Evolutionary conservation across 2,329 filamentous ascomycete genomes (phyloP).

Genomic region (Clonostachys byssicola): DNA sequence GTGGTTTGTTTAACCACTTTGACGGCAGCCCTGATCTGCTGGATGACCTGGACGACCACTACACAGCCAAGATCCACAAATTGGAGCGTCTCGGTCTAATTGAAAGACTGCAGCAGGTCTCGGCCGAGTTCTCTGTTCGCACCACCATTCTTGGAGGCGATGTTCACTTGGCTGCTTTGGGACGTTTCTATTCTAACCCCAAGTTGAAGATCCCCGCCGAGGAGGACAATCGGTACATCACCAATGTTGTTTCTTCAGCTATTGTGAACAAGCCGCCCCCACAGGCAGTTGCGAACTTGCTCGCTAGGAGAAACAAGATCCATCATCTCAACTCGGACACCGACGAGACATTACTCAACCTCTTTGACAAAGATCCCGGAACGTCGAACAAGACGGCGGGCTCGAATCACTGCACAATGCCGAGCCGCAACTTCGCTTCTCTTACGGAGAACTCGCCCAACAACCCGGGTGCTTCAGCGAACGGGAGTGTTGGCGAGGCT

Average conservation of each 20-base stretch:
- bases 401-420: conserved; percentile 83
- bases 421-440: conserved; percentile 89
- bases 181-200: conserved; percentile 91
- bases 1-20: conserved; percentile 87
- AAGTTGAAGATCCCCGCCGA: conserved; percentile 72
- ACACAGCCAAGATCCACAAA: conserved; percentile 90
- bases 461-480: conserved; percentile 15
- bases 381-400: conserved; percentile 65
- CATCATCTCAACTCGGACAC: conserved; percentile 68
- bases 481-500: background rate
- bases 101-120: conserved; percentile 76
- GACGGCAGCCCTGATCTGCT: conserved; percentile 90
- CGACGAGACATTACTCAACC: conserved; percentile 88
- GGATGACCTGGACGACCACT: conserved; percentile 93
- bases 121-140: conserved; percentile 81
- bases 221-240: conserved; percentile 89
- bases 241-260: conserved; percentile 87
- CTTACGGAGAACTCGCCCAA: conserved; percentile 81
- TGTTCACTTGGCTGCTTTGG: conserved; percentile 86
- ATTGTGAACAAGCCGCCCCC: conserved; percentile 96
- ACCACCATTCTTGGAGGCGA: conserved; percentile 92
- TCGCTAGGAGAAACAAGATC: conserved; percentile 85
- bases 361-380: conserved; percentile 89
- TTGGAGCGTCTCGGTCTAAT: conserved; percentile 77
- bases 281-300: conserved; percentile 79